Evolutionary conservation across 1,284 basidiomycete species (phyloP), one percentile per base, ranked within the genome.

Genomic region (Chiua sp.): DNA sequence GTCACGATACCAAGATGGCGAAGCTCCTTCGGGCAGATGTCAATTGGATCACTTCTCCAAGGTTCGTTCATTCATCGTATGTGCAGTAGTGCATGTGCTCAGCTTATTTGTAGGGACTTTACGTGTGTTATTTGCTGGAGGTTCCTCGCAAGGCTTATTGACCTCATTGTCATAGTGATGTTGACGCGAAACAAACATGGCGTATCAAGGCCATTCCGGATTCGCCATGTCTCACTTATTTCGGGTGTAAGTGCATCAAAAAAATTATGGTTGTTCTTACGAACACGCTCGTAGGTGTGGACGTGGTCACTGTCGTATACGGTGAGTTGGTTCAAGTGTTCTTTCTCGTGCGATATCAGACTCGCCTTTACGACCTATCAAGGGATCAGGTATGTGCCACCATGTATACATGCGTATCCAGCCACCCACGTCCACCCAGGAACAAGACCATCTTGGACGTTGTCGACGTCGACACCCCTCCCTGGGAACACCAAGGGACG

Each of bases 1-100:
- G 83, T 63, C 95, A 96, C 69, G 93, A 96, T 67, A 78, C 83
- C 10, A 91, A 86, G 69, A 79, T 88, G 55, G 94, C 91, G 1
- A 87, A 83, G 67, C 82, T 95, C 33, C 73, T 88, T 7, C 82
- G 85, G 56, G 83, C 89, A 12, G 88, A 94, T 62, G 90, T 96
- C 61, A 93, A 92, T 65, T 96, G 92, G 86, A 87, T 87, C 56
- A 97, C 94, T 15, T 86, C 86, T 39, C 91, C 90, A 13, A 83
- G 88, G 90, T 88, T 61, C 33, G 77, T 66, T 51, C 7, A 11
- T 39, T 35, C n/a, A n/a, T 52, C 32, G 23, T 30, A 26, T 3
- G 8, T 32, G 33, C 12, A 11, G 22, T 44, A 7, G 26, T 60
- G 22, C 5, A 47, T 51, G 46, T 46, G 39, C 32, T 57, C 55